Conservation (phyloP, 2,329 filamentous ascomycete genomes). For the Amylocarpus encephaloides region DNA sequence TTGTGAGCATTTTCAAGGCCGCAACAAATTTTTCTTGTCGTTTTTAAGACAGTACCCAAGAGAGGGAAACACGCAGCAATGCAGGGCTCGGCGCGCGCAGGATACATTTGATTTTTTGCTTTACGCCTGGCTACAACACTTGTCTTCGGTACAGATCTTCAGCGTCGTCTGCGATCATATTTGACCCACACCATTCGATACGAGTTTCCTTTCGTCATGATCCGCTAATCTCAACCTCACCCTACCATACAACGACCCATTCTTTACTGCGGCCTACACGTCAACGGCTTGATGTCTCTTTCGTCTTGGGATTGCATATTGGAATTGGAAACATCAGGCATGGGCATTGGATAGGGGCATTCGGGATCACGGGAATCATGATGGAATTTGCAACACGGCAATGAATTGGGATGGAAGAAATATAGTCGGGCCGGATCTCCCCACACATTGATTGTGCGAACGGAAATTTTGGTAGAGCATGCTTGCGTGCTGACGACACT, state of each 20-base stretch:
- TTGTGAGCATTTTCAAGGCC: conserved; percentile 32
- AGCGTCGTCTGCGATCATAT: conserved; percentile 25
- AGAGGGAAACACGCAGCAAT: conserved; percentile 59
- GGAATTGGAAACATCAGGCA: conserved; percentile 1
- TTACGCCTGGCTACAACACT: conserved; percentile 8
- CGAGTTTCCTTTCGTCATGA: conserved; percentile 23
- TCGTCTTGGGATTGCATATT: conserved; percentile 13
- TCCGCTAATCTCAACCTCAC: conserved; percentile 18
- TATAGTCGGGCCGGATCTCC: conserved; percentile 19
- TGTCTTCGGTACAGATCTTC: conserved; percentile 25
- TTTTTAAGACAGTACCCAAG: conserved; percentile 28
- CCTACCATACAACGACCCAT: conserved; percentile 6
- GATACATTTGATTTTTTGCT: conserved; percentile 29
- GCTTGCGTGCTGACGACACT: conserved; percentile 27
- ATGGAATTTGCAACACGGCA: conserved; percentile 9
- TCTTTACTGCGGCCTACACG: background rate
- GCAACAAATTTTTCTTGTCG: conserved; percentile 28
- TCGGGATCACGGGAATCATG: conserved; percentile 7
- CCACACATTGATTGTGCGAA: conserved; percentile 9
- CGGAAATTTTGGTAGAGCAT: conserved; percentile 20
- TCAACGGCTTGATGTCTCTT: conserved; percentile 28
- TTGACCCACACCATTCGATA: conserved; percentile 3
- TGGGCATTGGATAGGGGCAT: background rate
- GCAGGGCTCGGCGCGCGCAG: conserved; percentile 44
- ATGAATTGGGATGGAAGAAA: conserved; percentile 2